phyloP scores from a whole-genome alignment of 805 yeast genomes.

The Candida qinlingensis region DNA sequence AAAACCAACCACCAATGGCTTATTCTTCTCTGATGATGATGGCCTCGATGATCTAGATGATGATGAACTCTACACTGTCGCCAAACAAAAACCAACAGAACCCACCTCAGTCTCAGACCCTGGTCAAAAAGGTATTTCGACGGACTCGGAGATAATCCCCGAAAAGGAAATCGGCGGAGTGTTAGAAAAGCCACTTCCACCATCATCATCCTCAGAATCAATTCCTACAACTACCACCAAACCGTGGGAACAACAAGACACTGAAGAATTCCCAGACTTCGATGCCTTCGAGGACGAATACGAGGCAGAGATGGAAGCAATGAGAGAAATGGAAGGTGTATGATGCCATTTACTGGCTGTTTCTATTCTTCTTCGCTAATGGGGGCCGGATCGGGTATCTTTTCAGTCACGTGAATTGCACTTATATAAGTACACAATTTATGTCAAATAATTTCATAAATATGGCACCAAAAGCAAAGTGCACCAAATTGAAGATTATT shows the following conservation, averaged over 20 bases:
- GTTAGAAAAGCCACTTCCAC: background rate
- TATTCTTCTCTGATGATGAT: slow-evolving; percentile 2
- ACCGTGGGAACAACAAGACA: background rate
- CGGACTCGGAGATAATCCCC: background rate
- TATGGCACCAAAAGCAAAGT: background rate
- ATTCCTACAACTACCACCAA: too few species aligned
- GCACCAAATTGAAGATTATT: too few species aligned
- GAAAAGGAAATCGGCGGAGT: background rate
- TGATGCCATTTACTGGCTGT: background rate
- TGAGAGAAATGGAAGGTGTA: slow-evolving; percentile 9
- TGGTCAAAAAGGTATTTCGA: background rate
- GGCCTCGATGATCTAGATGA: slow-evolving; percentile 7
- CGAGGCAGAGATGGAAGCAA: slow-evolving; percentile 22
- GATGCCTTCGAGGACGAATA: slow-evolving; percentile 18
- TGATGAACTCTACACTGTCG: slow-evolving; percentile 26
- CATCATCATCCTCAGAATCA: background rate
- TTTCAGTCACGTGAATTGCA: background rate
- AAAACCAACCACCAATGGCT: slow-evolving; percentile 15
- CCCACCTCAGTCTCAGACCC: background rate
- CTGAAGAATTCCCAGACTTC: slow-evolving; percentile 3
- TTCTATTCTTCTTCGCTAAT: background rate
- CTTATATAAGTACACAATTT: background rate
- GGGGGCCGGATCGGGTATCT: background rate
- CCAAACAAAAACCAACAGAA: slow-evolving; percentile 10
- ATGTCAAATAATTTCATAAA: background rate